Conservation (phyloP, 192 early-diverging fungal species). For the Coemansia umbellata region DNA sequence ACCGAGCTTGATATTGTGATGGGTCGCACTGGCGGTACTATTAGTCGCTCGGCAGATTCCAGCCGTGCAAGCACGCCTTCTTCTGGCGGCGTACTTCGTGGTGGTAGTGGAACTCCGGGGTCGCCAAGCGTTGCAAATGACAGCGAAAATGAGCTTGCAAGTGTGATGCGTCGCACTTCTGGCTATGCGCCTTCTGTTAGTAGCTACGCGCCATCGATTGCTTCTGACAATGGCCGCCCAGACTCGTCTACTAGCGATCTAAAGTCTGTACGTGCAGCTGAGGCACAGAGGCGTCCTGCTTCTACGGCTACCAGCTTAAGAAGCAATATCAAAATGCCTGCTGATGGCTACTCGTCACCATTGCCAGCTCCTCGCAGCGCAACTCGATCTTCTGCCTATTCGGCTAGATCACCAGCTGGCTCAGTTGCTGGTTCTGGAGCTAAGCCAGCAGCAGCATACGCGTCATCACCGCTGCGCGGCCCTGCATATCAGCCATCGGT, state of each 20-base stretch:
- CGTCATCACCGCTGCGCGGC: conserved; percentile 29
- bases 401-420: conserved; percentile 10
- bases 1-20: conserved; percentile 51
- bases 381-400: conserved; percentile 12
- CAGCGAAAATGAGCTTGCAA: conserved; percentile 44
- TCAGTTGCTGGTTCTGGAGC: neutral
- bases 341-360: neutral
- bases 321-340: neutral
- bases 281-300: conserved; percentile 13
- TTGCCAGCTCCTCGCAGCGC: conserved; percentile 6
- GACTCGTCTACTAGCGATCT: conserved; percentile 32
- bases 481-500: conserved; percentile 35
- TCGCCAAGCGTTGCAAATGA: conserved; percentile 22
- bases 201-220: conserved; percentile 27
- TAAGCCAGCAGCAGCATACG: neutral
- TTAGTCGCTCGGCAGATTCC: conserved; percentile 6
- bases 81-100: conserved; percentile 19
- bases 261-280: conserved; percentile 25
- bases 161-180: conserved; percentile 45
- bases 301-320: conserved; percentile 2
- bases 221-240: conserved; percentile 11
- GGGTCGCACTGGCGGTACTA: conserved; percentile 38
- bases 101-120: conserved; percentile 29
- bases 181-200: conserved; percentile 40
- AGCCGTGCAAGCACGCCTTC: conserved; percentile 12